These are phyloP conservation scores for Citrullus mucosospermus DNA, from an alignment of 306 rosid species.

Conservation along the genomic window DNA sequence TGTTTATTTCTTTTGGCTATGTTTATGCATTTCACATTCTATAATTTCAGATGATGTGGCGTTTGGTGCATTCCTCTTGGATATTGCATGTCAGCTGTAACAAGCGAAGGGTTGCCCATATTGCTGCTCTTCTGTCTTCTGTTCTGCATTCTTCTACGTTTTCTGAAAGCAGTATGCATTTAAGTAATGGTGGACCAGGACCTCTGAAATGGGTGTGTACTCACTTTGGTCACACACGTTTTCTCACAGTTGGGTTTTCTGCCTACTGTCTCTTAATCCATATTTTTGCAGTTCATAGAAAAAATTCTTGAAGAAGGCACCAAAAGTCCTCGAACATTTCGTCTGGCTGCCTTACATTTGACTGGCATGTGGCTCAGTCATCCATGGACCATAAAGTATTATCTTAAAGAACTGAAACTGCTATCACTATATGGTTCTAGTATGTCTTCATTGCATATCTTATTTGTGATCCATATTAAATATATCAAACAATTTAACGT, in stretches of 20 bases:
- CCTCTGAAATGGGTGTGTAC: constrained; percentile 87
- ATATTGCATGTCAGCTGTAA: constrained; percentile 84
- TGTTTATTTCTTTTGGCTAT: neutral
- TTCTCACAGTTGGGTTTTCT: neutral
- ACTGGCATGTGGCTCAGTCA: constrained; percentile 71
- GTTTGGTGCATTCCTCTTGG: constrained; percentile 85
- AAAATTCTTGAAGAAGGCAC: constrained; percentile 85
- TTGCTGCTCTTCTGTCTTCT: constrained; percentile 89
- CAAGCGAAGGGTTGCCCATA: constrained; percentile 85
- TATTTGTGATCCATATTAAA: neutral
- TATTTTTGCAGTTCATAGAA: constrained; percentile 46
- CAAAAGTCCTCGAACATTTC: constrained; percentile 93
- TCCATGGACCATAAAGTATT: constrained; percentile 74
- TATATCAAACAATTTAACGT: constrained; percentile 1
- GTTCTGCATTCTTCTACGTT: constrained; percentile 73
- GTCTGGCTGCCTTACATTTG: constrained; percentile 91
- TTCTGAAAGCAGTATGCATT: constrained; percentile 73
- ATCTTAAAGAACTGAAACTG: constrained; percentile 67
- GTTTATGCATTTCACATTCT: neutral
- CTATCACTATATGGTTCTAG: constrained; percentile 87
- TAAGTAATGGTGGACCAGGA: constrained; percentile 44
- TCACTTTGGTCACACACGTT: neutral
- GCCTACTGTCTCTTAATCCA: constrained; percentile 13
- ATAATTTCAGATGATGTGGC: constrained; percentile 69
- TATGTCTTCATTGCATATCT: constrained; percentile 15